phyloP scores from a whole-genome alignment of 805 yeast species.

The Kodamaea hsintzibuensis region DNA sequence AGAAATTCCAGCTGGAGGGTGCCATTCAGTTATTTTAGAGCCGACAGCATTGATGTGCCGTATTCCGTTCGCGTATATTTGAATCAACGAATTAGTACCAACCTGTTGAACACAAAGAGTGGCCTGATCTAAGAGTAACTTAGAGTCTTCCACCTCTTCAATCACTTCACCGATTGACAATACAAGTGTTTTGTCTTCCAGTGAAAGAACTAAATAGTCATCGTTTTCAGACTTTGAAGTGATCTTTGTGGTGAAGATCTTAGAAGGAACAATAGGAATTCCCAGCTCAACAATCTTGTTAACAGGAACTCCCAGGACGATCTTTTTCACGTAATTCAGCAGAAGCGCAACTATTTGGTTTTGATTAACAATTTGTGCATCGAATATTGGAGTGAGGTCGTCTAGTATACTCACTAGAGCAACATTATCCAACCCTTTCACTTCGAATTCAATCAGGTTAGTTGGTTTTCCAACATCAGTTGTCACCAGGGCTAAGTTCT shows the following conservation, averaged over 20 bases:
- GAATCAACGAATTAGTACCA: conserved; percentile 64
- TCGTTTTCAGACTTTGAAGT: conserved; percentile 49
- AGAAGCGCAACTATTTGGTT: conserved; percentile 26
- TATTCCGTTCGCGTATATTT: conserved; percentile 70
- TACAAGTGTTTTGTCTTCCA: conserved; percentile 67
- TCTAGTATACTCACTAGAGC: conserved; percentile 54
- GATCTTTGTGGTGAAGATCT: conserved; percentile 64
- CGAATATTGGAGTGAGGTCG: conserved; percentile 53
- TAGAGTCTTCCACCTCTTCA: conserved; percentile 70
- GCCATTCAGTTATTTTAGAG: conserved; percentile 61
- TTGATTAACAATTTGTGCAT: conserved; percentile 18
- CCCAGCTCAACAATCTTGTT: conserved; percentile 71
- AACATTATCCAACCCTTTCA: conserved; percentile 51
- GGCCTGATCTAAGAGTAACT: conserved; percentile 52
- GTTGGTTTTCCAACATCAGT: not conserved
- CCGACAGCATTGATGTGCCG: conserved; percentile 42
- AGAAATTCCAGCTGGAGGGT: conserved; percentile 74
- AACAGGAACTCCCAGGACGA: conserved; percentile 60
- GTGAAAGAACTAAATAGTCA: conserved; percentile 64
- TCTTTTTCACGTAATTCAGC: conserved; percentile 47
- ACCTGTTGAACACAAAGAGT: conserved; percentile 73
- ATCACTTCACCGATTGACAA: conserved; percentile 78
- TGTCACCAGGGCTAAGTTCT: conserved; percentile 21
- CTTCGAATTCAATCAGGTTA: not conserved
- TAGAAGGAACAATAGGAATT: conserved; percentile 62